These are phyloP conservation scores for Candida anglica DNA, from an alignment of 805 yeast genomes.

Conservation along the genomic window DNA sequence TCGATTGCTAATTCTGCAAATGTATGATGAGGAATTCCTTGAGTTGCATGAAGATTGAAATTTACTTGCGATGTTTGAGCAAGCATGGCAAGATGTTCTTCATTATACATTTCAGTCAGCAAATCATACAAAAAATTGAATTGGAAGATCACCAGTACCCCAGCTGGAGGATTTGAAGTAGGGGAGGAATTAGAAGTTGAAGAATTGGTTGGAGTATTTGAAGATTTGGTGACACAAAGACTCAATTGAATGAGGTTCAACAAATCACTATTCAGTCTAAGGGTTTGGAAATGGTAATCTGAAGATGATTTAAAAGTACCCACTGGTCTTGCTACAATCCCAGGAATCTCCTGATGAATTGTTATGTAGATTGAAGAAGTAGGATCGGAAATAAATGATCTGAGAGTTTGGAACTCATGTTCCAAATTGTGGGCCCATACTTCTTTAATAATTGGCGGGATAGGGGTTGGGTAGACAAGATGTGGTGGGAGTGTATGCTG, in stretches of 20 bases:
- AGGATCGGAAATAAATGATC: conserved; percentile 54
- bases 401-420: conserved; percentile 58
- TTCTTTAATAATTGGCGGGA: conserved; percentile 57
- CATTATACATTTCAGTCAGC: conserved; percentile 76
- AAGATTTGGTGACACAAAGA: conserved; percentile 35
- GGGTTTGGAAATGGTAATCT: conserved; percentile 94
- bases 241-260: conserved; percentile 76
- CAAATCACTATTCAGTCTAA: conserved; percentile 87
- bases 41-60: conserved; percentile 65
- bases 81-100: conserved; percentile 77
- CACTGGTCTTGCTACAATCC: conserved; percentile 92
- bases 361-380: conserved; percentile 48
- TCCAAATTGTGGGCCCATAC: conserved; percentile 73
- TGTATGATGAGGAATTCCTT: conserved; percentile 74
- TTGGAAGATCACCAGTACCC: conserved; percentile 96
- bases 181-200: too few species aligned
- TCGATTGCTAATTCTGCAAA: conserved; percentile 84
- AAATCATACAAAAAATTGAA: conserved; percentile 86
- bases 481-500: conserved; percentile 2
- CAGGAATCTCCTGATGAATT: conserved; percentile 91
- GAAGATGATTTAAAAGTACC: conserved; percentile 86
- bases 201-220: conserved; percentile 18
- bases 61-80: conserved; percentile 77
- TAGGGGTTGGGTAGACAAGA: conserved; percentile 4
- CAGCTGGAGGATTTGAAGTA: too few species aligned